Conservation (phyloP, 805 yeast species). For the Cyberlindnera lachancei region DNA sequence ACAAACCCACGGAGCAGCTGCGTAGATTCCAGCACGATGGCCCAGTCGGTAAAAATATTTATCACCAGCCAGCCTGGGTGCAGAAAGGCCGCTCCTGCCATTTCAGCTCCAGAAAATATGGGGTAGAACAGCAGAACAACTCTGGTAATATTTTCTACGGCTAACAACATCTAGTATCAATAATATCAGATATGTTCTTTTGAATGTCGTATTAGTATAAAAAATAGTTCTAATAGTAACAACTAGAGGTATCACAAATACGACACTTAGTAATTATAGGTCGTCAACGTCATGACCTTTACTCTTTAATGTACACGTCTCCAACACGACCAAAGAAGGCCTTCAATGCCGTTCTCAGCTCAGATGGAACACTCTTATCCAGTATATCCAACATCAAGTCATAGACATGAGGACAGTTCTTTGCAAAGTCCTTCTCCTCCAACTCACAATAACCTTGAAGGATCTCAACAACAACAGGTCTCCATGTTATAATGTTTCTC, state of each 20-base stretch:
- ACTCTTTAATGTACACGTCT: slow-evolving; percentile 32
- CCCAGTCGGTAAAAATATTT: no score
- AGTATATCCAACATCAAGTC: slow-evolving; percentile 49
- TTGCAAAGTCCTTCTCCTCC: slow-evolving; percentile 61
- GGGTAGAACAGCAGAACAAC: no score
- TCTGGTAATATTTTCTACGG: no score
- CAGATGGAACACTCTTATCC: slow-evolving; percentile 53
- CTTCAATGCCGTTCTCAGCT: slow-evolving; percentile 53
- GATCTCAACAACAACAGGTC: slow-evolving; percentile 87
- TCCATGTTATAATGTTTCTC: slow-evolving; percentile 78
- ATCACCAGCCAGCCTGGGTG: no score
- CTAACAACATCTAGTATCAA: no score
- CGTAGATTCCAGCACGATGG: slow-evolving; percentile 8
- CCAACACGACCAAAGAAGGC: slow-evolving; percentile 53
- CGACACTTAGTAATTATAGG: no score
- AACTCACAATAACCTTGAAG: slow-evolving; percentile 75
- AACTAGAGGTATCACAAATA: no score
- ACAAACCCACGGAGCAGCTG: neutral
- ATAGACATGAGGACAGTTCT: slow-evolving; percentile 54
- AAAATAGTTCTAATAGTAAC: no score
- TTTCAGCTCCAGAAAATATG: no score
- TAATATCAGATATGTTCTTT: no score
- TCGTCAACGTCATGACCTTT: slow-evolving; percentile 1
- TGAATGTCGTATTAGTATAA: no score
- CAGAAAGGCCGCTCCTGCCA: no score